A percentile compares a stretch with the other conserved stretches of the same genome.
These are phyloP conservation scores for Symbiodinium natans DNA, from an alignment of 73 alveolate genomes.

Conservation along the genomic window DNA sequence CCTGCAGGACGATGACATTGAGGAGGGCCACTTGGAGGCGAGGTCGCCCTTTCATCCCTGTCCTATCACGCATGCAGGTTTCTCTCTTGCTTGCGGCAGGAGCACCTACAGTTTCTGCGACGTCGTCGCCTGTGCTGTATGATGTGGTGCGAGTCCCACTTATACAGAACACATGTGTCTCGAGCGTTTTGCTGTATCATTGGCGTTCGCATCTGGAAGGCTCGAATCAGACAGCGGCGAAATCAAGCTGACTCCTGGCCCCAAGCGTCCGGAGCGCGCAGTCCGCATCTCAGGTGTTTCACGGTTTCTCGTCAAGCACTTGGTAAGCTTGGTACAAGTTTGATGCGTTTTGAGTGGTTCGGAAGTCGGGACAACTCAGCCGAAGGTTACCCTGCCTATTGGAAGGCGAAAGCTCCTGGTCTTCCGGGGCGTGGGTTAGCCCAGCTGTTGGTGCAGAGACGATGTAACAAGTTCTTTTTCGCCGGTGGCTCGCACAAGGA, in stretches of 20 bases:
- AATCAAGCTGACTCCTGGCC: constrained; percentile 16
- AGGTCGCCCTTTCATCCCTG: background rate
- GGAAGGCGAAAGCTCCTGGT: constrained; percentile 55
- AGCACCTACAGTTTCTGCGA: constrained; percentile 73
- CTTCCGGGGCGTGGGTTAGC: constrained; percentile 35
- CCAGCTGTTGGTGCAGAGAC: too few species aligned
- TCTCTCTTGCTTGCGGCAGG: background rate
- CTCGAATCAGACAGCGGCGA: constrained; percentile 67
- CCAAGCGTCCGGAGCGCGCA: constrained; percentile 48
- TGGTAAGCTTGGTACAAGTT: too few species aligned
- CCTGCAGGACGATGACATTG: constrained; percentile 68
- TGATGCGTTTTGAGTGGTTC: too few species aligned
- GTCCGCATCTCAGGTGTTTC: constrained; percentile 1
- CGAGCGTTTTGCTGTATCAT: too few species aligned
- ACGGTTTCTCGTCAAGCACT: too few species aligned
- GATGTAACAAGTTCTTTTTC: too few species aligned
- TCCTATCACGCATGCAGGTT: background rate
- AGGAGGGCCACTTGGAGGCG: constrained; percentile 81
- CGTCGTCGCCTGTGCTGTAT: constrained; percentile 67
- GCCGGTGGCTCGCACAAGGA: constrained; percentile 24
- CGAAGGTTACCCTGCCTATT: constrained; percentile 43
- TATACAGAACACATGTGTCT: too few species aligned
- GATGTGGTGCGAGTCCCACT: constrained; percentile 49
- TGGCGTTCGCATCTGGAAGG: background rate
- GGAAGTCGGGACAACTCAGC: background rate